phyloP scores from a whole-genome alignment of 306 rosid genomes.

The Comarum palustre region DNA sequence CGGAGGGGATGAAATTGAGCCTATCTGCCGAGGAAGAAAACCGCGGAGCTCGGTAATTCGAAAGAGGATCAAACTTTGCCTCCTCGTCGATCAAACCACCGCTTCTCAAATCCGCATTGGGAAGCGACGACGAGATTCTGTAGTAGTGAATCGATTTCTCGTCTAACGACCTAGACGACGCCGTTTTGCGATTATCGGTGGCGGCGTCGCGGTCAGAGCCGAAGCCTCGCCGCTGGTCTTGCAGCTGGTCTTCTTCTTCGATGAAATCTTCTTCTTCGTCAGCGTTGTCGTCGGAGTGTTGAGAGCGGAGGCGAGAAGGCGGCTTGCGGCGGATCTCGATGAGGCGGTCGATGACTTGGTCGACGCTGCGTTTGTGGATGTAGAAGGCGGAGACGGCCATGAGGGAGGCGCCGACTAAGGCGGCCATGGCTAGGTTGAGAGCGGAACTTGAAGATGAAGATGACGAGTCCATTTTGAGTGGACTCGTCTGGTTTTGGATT shows the following conservation, averaged over 20 bases:
- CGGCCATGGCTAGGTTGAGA: constrained; percentile 70
- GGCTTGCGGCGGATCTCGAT: constrained; percentile 51
- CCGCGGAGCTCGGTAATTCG: constrained; percentile 23
- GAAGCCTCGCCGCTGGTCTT: constrained; percentile 14
- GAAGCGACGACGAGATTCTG: constrained; percentile 60
- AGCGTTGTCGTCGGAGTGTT: background rate
- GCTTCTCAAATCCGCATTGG: constrained; percentile 44
- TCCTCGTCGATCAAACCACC: constrained; percentile 38
- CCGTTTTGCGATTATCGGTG: constrained; percentile 15
- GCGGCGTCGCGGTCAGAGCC: constrained; percentile 29
- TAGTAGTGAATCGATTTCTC: constrained; percentile 35
- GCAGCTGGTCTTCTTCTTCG: constrained; percentile 20
- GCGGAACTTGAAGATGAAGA: constrained; percentile 30
- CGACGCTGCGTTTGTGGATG: constrained; percentile 79
- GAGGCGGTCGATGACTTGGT: constrained; percentile 63
- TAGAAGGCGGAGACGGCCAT: constrained; percentile 81
- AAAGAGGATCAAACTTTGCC: constrained; percentile 19
- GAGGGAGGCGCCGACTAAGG: constrained; percentile 67
- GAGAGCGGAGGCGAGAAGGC: background rate
- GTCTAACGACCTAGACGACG: constrained; percentile 37
- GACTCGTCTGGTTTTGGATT: background rate
- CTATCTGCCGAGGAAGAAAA: constrained; percentile 52
- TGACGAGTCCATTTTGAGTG: constrained; percentile 22
- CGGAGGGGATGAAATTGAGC: constrained; percentile 43
- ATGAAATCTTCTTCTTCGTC: background rate